A percentile compares a stretch with the other conserved stretches of the same genome.
phyloP scores from a whole-genome alignment of 805 yeast genomes.

The Starmerella vaccinii region DNA sequence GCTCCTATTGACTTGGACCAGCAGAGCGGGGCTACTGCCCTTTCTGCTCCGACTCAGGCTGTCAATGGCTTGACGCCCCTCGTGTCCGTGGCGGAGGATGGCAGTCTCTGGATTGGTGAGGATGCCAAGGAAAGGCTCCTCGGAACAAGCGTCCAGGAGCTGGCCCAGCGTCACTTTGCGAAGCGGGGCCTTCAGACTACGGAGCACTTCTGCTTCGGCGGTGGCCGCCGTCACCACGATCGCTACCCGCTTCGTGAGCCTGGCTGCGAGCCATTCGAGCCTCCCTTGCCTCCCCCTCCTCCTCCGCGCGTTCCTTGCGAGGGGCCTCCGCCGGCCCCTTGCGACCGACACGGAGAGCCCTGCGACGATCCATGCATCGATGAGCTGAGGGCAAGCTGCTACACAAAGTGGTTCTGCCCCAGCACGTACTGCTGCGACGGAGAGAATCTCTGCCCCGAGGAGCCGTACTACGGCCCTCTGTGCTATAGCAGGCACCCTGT shows the following conservation, averaged over 20 bases:
- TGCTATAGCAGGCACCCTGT: conserved; percentile 12
- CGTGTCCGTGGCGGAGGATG: conserved; percentile 15
- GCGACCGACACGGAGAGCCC: conserved; percentile 5
- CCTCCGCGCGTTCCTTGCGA: neutral
- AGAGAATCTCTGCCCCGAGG: conserved; percentile 12
- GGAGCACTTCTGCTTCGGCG: conserved; percentile 10
- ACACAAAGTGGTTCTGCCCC: conserved; percentile 19
- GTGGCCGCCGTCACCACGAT: conserved; percentile 1
- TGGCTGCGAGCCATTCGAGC: neutral
- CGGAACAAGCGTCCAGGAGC: conserved; percentile 3
- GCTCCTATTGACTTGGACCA: neutral
- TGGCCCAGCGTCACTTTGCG: neutral
- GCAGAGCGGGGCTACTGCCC: neutral
- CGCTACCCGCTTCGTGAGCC: neutral
- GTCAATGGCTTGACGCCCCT: neutral
- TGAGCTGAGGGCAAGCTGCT: conserved; percentile 15
- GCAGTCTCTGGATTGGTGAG: conserved; percentile 15
- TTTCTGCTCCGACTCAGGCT: neutral
- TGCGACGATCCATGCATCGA: conserved; percentile 8
- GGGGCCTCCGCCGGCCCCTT: no score
- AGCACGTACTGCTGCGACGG: conserved; percentile 12
- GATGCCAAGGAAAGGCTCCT: conserved; percentile 10
- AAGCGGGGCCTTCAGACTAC: conserved; percentile 5
- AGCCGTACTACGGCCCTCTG: conserved; percentile 1
- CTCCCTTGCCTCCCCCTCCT: conserved; percentile 1